Evolutionary conservation across 2,329 filamentous ascomycete genomes (phyloP).

Genomic region (Fonsecaea erecta): DNA sequence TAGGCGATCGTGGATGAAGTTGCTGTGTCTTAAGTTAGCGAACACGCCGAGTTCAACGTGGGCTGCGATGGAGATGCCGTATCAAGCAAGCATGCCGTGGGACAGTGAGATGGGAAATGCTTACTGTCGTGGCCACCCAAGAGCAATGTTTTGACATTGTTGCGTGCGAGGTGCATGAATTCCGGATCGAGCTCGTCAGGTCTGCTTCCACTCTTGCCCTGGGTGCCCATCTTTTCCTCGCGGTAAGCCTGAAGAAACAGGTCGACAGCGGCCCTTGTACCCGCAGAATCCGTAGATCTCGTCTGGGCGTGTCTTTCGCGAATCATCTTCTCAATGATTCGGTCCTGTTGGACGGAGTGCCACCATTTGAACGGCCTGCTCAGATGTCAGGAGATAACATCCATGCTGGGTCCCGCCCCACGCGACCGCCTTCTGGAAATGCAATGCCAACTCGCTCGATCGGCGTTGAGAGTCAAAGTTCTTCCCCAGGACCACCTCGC

Average conservation of each 20-base stretch:
- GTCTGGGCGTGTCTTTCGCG: slow-evolving; percentile 11
- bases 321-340: slow-evolving; percentile 14
- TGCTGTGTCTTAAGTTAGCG: slow-evolving; percentile 6
- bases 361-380: slow-evolving; percentile 8
- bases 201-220: neutral
- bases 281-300: neutral
- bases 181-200: slow-evolving; percentile 17
- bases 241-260: slow-evolving; percentile 23
- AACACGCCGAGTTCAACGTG: neutral
- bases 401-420: neutral
- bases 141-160: slow-evolving; percentile 47
- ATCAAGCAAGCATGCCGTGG: neutral
- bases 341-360: slow-evolving; percentile 9
- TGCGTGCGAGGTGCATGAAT: slow-evolving; percentile 22
- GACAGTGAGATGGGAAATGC: neutral
- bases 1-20: slow-evolving; percentile 41
- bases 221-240: slow-evolving; percentile 13
- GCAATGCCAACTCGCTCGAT: slow-evolving; percentile 6
- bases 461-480: slow-evolving; percentile 23
- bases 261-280: slow-evolving; percentile 32
- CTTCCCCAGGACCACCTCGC: slow-evolving; percentile 43
- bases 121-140: slow-evolving; percentile 42
- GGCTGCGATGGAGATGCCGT: neutral
- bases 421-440: slow-evolving; percentile 7
- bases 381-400: slow-evolving; percentile 4